Evolutionary conservation across 2,329 filamentous ascomycete species (phyloP), one percentile per base, ranked within the genome.

Genomic region (Mariannaea elegans): DNA sequence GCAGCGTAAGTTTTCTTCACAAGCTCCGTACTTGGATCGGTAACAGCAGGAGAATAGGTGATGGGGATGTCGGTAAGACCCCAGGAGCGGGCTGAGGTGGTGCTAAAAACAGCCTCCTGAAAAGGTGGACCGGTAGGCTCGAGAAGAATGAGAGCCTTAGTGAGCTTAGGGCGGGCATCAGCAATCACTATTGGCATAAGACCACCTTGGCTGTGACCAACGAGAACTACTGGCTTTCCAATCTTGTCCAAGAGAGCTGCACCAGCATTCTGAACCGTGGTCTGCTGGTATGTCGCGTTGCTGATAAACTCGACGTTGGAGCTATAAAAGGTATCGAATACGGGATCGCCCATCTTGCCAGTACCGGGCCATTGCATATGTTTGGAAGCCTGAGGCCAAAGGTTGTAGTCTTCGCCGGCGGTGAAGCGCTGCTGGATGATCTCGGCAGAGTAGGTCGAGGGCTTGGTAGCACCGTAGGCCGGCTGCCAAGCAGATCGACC

Each of bases 41-140:
- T 54, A 0, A 69, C 76, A 0, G 76, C 67, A 10, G 82, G 83
- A 1, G 71, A 71, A 65, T 83, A 86, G 0, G 76, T 78, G 14
- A 87, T 59, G 0, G 81, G 78, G n/a, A 81, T 76, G 42, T 82
- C 76, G 6, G 82, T 78, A 6, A 86, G 62, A 1, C 82, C 84
- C 66, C 76, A 86, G 1, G 73, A 65, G 2, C 77, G 71, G 3
- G 74, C 70, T 1, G 74, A 61, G 0, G 64, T 66, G 19, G 67
- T 75, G n/a, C 71, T 74, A 32, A 80, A 75, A 27, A 77, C 69
- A 9, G 73, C 74, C 13, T 83, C 78, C 23, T 65, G 72, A 64
- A 84, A 84, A 0, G 80, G 81, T 10, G 82, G 81, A 0, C 81
- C 81, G 0, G 72, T 74, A 2, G 81, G 80, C 66, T 84, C 82